These are phyloP conservation scores for Talaromyces adpressus DNA, from an alignment of 495 filamentous ascomycete species.

Conservation along the genomic window DNA sequence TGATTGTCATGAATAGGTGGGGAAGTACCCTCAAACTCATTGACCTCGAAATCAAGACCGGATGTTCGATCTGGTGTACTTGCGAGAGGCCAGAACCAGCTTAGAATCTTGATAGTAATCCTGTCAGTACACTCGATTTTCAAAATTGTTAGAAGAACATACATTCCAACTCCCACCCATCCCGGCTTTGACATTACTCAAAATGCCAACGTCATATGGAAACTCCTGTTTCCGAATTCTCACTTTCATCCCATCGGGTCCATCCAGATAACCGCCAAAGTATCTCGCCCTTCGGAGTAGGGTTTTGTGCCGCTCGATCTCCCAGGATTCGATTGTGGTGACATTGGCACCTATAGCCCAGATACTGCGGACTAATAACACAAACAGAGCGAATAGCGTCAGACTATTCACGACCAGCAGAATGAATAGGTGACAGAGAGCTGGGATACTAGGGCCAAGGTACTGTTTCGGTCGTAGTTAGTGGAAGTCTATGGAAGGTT, in stretches of 20 bases:
- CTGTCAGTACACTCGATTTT: neutral
- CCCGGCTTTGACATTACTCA: slow-evolving; percentile 63
- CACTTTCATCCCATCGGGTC: slow-evolving; percentile 50
- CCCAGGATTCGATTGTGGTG: slow-evolving; percentile 92
- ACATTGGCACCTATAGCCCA: slow-evolving; percentile 53
- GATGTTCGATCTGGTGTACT: slow-evolving; percentile 43
- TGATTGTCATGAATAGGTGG: too few relatives aligned
- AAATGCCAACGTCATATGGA: slow-evolving; percentile 88
- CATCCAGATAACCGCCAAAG: slow-evolving; percentile 51
- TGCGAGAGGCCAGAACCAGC: slow-evolving; percentile 62
- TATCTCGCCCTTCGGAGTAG: slow-evolving; percentile 55
- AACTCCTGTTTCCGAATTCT: slow-evolving; percentile 66
- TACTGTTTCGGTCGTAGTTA: slow-evolving; percentile 42
- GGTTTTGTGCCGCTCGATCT: slow-evolving; percentile 78
- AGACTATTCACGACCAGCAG: slow-evolving; percentile 53
- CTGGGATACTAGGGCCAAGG: slow-evolving; percentile 60
- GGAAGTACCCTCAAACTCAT: slow-evolving; percentile 70
- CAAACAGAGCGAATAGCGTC: slow-evolving; percentile 56
- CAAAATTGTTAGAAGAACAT: neutral
- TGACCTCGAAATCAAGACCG: slow-evolving; percentile 68
- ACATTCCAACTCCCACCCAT: slow-evolving; percentile 60
- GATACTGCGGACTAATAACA: slow-evolving; percentile 56
- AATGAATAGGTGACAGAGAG: slow-evolving; percentile 61
- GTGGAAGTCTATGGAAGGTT: neutral
- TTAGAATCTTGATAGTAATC: slow-evolving; percentile 29